Base-by-base conservation (phyloP, 2,329 filamentous ascomycete genomes). In the Talaromyces sp. region DNA sequence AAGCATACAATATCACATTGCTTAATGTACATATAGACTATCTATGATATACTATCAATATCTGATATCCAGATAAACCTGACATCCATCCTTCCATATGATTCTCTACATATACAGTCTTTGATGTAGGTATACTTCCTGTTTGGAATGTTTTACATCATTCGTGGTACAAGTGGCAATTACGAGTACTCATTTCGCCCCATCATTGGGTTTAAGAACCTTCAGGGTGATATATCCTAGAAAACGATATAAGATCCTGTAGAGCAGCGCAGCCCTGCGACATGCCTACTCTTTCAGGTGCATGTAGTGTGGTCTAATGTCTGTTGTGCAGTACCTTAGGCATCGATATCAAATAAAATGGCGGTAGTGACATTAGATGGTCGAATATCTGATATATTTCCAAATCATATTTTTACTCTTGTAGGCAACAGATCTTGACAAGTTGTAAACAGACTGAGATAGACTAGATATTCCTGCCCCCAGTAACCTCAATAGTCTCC, bases 401-500 rank as follows among this genome's bases (percentile, higher is more conserved):
- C 16, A 16, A 48, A 16, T 31, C 8, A 27, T 31, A n/a, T 52
- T 33, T 14, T 3, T 31, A 33, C 48, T 8, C 19, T 7, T 31
- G 5, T 6, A 31, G 7, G 7, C 7, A 31, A 11, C n/a, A 56
- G 2, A 37, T 39, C 11, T 22, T 56, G n/a, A 37, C 13, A 56
- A 3, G 7, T 22, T 22, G 52, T 37, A 22, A 5, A 19, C 2
- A 37, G 24, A 16, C 14, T 27, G 7, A 19, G 13, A 56, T 39
- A 58, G 56, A 59, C 75, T 83, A 88, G 76, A 87, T 87, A 72
- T 84, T 85, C 69, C 86, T 82, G 2, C 92, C 92, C 14, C 92
- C 92, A 5, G 91, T 95, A 61, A 95, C 91, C 81, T 88, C 91
- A 70, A 96, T 90, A 0, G 91, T 94, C 84, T 96, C 92, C 0